phyloP scores from a whole-genome alignment of 257 asterid genomes.

The Salvia splendens region DNA sequence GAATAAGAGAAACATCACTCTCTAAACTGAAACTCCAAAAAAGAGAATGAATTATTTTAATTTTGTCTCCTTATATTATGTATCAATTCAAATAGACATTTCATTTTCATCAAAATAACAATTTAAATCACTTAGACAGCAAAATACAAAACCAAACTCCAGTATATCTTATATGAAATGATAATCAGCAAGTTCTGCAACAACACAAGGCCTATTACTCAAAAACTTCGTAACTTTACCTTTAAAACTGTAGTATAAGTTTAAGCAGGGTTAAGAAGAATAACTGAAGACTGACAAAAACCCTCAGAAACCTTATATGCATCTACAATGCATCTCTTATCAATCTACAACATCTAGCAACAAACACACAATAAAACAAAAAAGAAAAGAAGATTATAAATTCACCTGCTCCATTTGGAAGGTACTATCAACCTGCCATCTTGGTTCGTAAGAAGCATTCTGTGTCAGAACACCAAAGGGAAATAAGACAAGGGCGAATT shows the following conservation, averaged over 20 bases:
- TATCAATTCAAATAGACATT: background rate
- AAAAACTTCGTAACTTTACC: background rate
- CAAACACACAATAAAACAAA: slow-evolving; percentile 8
- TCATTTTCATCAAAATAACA: slow-evolving; percentile 3
- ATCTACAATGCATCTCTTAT: slow-evolving; percentile 1
- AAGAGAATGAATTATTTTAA: background rate
- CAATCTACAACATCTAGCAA: background rate
- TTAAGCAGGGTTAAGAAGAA: background rate
- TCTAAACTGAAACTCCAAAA: slow-evolving; percentile 22
- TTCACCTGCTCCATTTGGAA: slow-evolving; percentile 88
- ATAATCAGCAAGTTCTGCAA: background rate
- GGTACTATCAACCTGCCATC: slow-evolving; percentile 71
- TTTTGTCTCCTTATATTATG: background rate
- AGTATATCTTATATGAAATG: background rate
- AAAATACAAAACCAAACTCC: slow-evolving; percentile 7
- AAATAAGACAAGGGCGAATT: slow-evolving; percentile 24
- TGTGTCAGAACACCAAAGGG: slow-evolving; percentile 38
- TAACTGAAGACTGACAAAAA: background rate
- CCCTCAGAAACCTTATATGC: slow-evolving; percentile 3
- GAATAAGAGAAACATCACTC: slow-evolving; percentile 6
- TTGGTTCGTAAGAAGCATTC: slow-evolving; percentile 70
- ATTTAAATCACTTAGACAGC: slow-evolving; percentile 8
- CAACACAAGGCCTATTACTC: background rate
- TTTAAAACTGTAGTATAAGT: background rate
- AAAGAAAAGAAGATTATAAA: background rate